Evolutionary conservation across 345 rosid species (phyloP), one percentile per base, ranked within the genome.

Genomic region (Melaleuca quinquenervia): DNA sequence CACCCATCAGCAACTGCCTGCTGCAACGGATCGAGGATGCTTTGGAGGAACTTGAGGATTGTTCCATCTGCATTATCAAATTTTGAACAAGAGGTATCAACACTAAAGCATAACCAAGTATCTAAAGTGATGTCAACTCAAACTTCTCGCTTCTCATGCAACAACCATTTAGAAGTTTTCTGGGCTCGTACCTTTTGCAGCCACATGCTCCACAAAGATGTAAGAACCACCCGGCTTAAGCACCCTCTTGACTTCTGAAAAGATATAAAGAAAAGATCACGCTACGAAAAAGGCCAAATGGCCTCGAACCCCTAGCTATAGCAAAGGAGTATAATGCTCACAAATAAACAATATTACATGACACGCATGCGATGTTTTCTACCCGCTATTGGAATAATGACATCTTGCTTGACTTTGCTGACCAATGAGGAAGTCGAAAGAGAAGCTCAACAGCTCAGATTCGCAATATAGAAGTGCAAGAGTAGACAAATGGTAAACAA

Each of bases 201-300:
- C 96, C 82, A 95, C 97, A 87, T 96, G 98, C 89, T 96, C 99
- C 60, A 96, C 92, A 84, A 96, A 95, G 52, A 95, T 8, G 89
- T 93, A 96, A 82, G 85, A 49, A 85, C 97, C 98, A n/a, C 95
- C 95, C 2, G 98, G 98, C 90, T 90, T 96, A 52, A 96, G 89
- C 89, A 95, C 93, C 90, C 98, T 91, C 90, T 90, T 92, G 56
- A 95, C 90, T 93, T 96, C 99, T 96, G 86, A 44, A 89, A 36
- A 84, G 11, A 32, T 26, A 52, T 53, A 6, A 22, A 21, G 52
- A 10, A 21, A 32, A 70, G 48, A 32, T 70, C 45, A 32, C 3
- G 1, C 78, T 18, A 32, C 32, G 48, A 32, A 70, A 32, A 70
- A 20, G 24, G 32, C 78, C 44, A 32, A 32, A 70, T 32, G 78